Base-by-base conservation (phyloP, 345 rosid genomes). In the Camelina neglecta region DNA sequence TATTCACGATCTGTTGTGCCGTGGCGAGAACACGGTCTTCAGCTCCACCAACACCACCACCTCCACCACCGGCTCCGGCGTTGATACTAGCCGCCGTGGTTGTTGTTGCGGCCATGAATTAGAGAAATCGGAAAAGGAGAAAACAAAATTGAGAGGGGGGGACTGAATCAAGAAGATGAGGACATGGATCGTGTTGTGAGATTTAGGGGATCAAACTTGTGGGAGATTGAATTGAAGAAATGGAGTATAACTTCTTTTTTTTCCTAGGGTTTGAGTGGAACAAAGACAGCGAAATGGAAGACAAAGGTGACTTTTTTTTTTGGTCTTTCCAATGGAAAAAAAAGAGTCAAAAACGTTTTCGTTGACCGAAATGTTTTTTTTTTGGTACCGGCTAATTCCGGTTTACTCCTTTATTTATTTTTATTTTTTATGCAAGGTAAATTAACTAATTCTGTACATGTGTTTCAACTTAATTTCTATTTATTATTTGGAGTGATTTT, bases 11-110 rank as follows among this genome's bases (percentile, higher is more conserved):
- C 94, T 95, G 96, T 74, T 92, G 98, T 8, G 97, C 99, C 63
- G 99, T 86, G 16, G 99, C 97, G 84, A 95, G 77, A 31, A 95
- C 99, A 11, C 99, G 97, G 81, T 95, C 99, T 61, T 95, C 98
- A 24, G 80, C 86, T 62, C 75, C 87, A 5, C 21, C 64, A 16
- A 7, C 98, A 24, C 80, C 86, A 59, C 75, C 87, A 8, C 31
- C 36, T 44, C 57, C 87, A 8, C 31, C 36, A 35, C 57, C 67
- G 4, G 63, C 44, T 48, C 66, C 77, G 64, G 81, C 67, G 80
- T 61, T 71, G 26, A 82, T 74, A 31, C 84, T 84, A 9, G 85
- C 71, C 21, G 87, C 82, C 83, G 84, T 82, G 11, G 75, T 79
- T 65, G 65, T 47, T 24, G 71, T 66, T 36, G 81, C 77, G 21